Conservation (phyloP, 1,284 basidiomycete species). For the Moniliophthora roreri region DNA sequence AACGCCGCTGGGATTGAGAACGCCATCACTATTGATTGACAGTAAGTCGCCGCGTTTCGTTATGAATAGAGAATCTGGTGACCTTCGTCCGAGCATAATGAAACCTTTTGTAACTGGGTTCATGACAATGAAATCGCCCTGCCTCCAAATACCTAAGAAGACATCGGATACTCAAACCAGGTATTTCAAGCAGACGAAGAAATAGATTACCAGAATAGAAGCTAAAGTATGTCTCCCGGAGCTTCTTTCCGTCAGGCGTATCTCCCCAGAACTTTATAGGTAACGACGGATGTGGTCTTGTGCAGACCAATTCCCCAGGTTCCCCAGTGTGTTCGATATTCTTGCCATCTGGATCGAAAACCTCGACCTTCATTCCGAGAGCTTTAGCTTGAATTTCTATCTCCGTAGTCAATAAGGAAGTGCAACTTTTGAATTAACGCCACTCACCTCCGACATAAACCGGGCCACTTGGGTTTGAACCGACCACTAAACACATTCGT, state of each 20-base stretch:
- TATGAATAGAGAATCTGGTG: background rate
- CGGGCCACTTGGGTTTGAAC: conserved; percentile 41
- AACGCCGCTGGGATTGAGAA: conserved; percentile 83
- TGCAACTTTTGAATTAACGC: background rate
- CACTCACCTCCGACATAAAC: conserved; percentile 54
- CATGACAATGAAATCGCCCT: conserved; percentile 67
- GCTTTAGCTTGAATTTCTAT: conserved; percentile 65
- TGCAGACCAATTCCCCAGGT: conserved; percentile 70
- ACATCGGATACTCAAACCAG: background rate
- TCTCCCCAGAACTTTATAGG: conserved; percentile 83
- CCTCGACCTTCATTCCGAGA: conserved; percentile 65
- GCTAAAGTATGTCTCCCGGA: conserved; percentile 77
- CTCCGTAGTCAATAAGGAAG: background rate
- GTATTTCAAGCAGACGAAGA: background rate
- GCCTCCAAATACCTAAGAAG: conserved; percentile 57
- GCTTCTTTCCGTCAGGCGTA: conserved; percentile 56
- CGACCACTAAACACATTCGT: conserved; percentile 41
- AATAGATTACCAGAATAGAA: conserved; percentile 55
- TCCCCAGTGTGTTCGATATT: conserved; percentile 57
- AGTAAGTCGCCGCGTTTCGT: background rate
- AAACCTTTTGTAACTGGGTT: conserved; percentile 65
- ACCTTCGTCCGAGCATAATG: conserved; percentile 65
- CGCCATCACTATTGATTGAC: conserved; percentile 51
- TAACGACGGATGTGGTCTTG: conserved; percentile 81
- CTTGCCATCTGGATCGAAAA: conserved; percentile 54